Evolutionary conservation across 495 filamentous ascomycete species (phyloP).

Genomic region (Podospora sp.): DNA sequence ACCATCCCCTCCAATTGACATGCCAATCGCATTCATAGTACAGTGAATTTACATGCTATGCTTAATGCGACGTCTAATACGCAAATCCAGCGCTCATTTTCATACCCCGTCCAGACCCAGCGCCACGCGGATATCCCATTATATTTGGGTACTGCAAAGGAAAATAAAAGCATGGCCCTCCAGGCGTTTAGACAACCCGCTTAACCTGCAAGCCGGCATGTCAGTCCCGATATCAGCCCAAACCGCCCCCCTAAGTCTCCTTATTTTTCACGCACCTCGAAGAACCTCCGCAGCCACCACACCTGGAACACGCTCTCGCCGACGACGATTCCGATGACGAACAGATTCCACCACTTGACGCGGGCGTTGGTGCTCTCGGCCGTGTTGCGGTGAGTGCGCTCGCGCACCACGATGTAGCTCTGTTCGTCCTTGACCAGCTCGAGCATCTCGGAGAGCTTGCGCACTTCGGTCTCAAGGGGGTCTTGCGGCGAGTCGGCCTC

Average conservation of each 20-base stretch:
- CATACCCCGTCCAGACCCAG: slow-evolving; percentile 15
- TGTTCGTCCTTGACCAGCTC: slow-evolving; percentile 96
- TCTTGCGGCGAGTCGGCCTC: slow-evolving; percentile 83
- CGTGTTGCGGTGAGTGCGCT: slow-evolving; percentile 95
- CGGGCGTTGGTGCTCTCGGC: slow-evolving; percentile 96
- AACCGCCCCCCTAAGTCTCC: not conserved
- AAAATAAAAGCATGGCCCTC: slow-evolving; percentile 3
- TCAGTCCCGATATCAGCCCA: slow-evolving; percentile 17
- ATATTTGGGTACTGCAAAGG: slow-evolving; percentile 25
- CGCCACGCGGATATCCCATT: slow-evolving; percentile 20
- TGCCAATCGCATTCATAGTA: slow-evolving; percentile 18
- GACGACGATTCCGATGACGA: slow-evolving; percentile 86
- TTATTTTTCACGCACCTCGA: slow-evolving; percentile 67
- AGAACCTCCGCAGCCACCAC: slow-evolving; percentile 98
- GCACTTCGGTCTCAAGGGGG: slow-evolving; percentile 90
- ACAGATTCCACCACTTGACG: slow-evolving; percentile 99
- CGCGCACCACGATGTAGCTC: slow-evolving; percentile 92
- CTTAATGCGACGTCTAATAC: slow-evolving; percentile 1
- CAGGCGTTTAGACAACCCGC: slow-evolving; percentile 36
- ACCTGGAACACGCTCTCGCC: slow-evolving; percentile 97
- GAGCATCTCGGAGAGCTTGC: slow-evolving; percentile 80
- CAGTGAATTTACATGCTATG: slow-evolving; percentile 23
- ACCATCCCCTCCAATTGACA: not conserved
- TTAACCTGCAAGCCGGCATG: slow-evolving; percentile 31
- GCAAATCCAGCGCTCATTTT: slow-evolving; percentile 18